A percentile compares a stretch with the other conserved stretches of the same genome.
phyloP scores from a whole-genome alignment of 257 asterid species.

The Paraleonurus japonicus region DNA sequence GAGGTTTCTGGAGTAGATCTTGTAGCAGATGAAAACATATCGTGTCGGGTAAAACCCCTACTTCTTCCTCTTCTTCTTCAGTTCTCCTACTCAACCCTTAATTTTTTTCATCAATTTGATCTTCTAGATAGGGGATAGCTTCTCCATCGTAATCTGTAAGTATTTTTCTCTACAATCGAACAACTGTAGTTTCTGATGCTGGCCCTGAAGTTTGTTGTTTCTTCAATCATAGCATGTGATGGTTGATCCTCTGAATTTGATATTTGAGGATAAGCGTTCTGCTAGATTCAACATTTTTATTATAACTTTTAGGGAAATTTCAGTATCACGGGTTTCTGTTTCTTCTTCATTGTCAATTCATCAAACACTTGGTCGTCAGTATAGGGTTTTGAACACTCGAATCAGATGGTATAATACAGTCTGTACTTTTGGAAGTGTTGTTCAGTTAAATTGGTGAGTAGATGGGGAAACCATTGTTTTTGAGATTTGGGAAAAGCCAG shows the following conservation, averaged over 20 bases:
- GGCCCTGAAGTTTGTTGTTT: background rate
- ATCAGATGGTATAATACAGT: constrained; percentile 11
- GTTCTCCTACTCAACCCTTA: background rate
- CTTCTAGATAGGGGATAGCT: background rate
- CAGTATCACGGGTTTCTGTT: constrained; percentile 19
- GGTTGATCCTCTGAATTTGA: background rate
- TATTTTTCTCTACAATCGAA: background rate
- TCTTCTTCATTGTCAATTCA: constrained; percentile 17
- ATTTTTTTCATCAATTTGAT: background rate
- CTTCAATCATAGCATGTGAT: background rate
- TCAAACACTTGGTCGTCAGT: constrained; percentile 23
- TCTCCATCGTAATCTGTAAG: constrained; percentile 22
- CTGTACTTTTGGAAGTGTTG: background rate
- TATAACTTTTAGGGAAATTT: background rate
- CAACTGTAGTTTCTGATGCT: background rate
- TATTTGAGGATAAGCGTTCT: constrained; percentile 2
- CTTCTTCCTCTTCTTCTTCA: background rate
- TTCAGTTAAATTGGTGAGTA: constrained; percentile 19
- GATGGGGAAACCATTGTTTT: constrained; percentile 92
- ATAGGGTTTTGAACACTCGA: background rate
- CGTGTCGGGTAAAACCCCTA: constrained; percentile 14
- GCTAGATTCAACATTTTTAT: constrained; percentile 5
- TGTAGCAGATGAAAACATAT: background rate
- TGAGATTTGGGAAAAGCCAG: constrained; percentile 92
- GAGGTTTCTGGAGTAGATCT: constrained; percentile 4